These are phyloP conservation scores for Xylariaceae sp. DNA, from an alignment of 2,329 filamentous ascomycete genomes.

Conservation along the genomic window DNA sequence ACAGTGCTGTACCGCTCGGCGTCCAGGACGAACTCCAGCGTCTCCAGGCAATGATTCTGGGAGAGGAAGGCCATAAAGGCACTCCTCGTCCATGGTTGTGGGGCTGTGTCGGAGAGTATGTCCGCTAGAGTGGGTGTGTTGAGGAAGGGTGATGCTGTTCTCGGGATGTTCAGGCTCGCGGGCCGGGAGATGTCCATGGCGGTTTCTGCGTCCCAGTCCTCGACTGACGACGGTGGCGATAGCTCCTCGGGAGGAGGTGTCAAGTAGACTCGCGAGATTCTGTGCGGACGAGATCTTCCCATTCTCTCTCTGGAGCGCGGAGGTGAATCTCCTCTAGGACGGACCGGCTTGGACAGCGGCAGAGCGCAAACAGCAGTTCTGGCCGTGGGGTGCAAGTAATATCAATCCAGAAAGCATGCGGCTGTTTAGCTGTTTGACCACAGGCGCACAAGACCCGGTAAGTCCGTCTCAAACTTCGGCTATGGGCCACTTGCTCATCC, in stretches of 20 bases:
- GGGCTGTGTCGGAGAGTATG: conserved; percentile 78
- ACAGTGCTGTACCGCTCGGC: conserved; percentile 72
- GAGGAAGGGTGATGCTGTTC: conserved; percentile 30
- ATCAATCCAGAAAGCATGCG: too few species aligned
- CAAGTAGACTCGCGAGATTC: conserved; percentile 35
- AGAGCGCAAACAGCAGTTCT: too few species aligned
- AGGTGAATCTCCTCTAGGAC: conserved; percentile 6
- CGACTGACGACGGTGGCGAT: conserved; percentile 37
- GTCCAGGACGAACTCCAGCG: conserved; percentile 93
- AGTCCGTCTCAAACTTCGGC: too few species aligned
- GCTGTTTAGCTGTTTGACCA: too few species aligned
- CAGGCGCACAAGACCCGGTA: too few species aligned
- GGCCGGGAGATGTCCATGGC: conserved; percentile 43
- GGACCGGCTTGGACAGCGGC: too few species aligned
- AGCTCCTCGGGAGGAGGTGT: conserved; percentile 33
- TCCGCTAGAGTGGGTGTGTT: conserved; percentile 68
- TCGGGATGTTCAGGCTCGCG: conserved; percentile 37
- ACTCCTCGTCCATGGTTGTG: conserved; percentile 80
- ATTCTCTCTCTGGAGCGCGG: conserved; percentile 27
- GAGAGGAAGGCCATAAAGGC: conserved; percentile 97
- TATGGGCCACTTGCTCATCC: too few species aligned
- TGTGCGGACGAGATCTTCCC: conserved; percentile 39
- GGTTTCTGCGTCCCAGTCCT: conserved; percentile 35
- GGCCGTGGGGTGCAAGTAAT: too few species aligned
- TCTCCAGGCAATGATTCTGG: conserved; percentile 94